A percentile compares a stretch with the other conserved stretches of the same genome.
Evolutionary conservation across 495 filamentous ascomycete genomes (phyloP).

Genomic region (Entonaema liquescens): DNA sequence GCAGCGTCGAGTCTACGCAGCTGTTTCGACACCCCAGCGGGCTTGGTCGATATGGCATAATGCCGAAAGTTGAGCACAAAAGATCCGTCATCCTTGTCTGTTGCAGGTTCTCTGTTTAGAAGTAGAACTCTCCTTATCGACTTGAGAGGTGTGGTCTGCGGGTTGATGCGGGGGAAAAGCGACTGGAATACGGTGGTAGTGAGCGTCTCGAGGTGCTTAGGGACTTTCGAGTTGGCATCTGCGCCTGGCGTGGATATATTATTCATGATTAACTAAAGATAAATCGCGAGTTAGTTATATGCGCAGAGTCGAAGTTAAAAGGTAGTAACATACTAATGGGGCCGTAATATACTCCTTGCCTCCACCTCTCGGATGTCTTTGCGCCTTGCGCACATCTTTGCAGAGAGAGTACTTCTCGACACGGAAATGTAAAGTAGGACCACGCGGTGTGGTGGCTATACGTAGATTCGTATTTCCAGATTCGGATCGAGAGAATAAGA

Average conservation of each 20-base stretch:
- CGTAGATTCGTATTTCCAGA: conserved; percentile 93
- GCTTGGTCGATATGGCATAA: conserved; percentile 91
- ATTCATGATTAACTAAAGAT: conserved; percentile 90
- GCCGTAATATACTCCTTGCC: conserved; percentile 84
- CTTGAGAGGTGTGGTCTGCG: conserved; percentile 84
- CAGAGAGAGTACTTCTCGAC: conserved; percentile 96
- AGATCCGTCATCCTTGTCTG: conserved; percentile 65
- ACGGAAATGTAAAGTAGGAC: conserved; percentile 91
- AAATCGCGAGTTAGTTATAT: conserved; percentile 31
- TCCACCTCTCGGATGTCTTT: conserved; percentile 81
- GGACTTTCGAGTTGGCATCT: conserved; percentile 69
- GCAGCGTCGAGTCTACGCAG: conserved; percentile 88
- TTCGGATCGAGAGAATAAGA: conserved; percentile 91
- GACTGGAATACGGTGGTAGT: conserved; percentile 95
- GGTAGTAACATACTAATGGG: conserved; percentile 66
- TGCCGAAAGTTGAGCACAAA: conserved; percentile 94
- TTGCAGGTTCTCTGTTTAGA: conserved; percentile 77
- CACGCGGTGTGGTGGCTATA: conserved; percentile 86
- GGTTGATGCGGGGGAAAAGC: conserved; percentile 95
- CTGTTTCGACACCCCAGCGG: conserved; percentile 81
- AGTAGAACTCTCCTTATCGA: conserved; percentile 90
- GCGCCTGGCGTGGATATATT: conserved; percentile 80
- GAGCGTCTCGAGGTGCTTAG: conserved; percentile 91
- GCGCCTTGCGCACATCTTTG: conserved; percentile 83
- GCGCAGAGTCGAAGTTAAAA: background rate